Percentiles rank a stretch among this genome's conserved stretches.
These are phyloP conservation scores for Scytalidium lignicola DNA, from an alignment of 2,329 filamentous ascomycete genomes.

Conservation along the genomic window DNA sequence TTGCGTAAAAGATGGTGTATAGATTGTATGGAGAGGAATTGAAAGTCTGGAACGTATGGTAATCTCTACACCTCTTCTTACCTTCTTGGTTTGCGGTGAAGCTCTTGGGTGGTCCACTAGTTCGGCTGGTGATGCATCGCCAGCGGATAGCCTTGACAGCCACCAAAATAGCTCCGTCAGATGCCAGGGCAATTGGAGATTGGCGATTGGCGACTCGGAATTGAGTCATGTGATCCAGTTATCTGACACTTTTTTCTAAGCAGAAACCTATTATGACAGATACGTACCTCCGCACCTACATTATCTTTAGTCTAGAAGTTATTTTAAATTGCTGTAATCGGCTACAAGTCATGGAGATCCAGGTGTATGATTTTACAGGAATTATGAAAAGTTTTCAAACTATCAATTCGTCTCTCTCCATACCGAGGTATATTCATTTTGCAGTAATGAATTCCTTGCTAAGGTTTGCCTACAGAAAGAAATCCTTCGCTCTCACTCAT, in stretches of 20 bases:
- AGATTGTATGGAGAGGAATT: too few species aligned
- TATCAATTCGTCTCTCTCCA: background rate
- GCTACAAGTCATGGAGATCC: too few species aligned
- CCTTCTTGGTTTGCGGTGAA: background rate
- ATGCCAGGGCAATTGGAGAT: background rate
- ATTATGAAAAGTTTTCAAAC: too few species aligned
- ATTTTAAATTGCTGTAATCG: too few species aligned
- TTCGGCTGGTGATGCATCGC: background rate
- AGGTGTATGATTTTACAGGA: too few species aligned
- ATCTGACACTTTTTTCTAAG: too few species aligned
- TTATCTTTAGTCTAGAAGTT: too few species aligned
- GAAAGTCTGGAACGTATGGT: too few species aligned
- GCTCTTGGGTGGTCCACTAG: background rate
- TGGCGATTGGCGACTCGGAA: background rate
- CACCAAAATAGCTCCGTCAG: background rate
- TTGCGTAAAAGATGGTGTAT: too few species aligned
- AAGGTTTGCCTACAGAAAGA: background rate
- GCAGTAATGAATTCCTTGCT: background rate
- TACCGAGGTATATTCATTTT: background rate
- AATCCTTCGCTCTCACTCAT: background rate
- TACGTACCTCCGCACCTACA: too few species aligned
- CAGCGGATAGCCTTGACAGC: background rate
- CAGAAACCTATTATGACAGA: too few species aligned
- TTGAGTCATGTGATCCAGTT: background rate
- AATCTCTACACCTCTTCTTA: too few species aligned